Conservation (phyloP, 768 basidiomycete genomes). For the Daedaleopsis nitida region DNA sequence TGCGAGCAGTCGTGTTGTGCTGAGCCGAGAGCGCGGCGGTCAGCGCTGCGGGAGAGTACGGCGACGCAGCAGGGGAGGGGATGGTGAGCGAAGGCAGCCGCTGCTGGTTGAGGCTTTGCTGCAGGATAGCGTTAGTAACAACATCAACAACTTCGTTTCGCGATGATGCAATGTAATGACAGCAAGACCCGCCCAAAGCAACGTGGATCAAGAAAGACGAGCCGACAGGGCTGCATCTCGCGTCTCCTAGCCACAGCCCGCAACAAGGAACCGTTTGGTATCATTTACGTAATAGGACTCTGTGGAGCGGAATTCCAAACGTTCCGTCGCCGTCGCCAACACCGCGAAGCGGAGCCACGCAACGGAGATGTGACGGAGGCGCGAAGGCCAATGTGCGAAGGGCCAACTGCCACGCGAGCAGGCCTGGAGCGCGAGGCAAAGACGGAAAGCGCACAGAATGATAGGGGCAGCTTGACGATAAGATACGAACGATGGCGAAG, state of each 20-base stretch:
- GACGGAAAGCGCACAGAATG: not conserved
- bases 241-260: not conserved
- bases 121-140: not conserved
- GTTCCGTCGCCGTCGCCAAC: not conserved
- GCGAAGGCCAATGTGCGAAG: too few species aligned
- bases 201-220: not conserved
- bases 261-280: not conserved
- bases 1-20: conserved; percentile 71
- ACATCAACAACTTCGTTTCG: not conserved
- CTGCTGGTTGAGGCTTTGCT: conserved; percentile 51
- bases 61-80: conserved; percentile 67
- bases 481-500: not conserved
- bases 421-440: not conserved
- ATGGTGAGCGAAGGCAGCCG: conserved; percentile 72
- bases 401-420: not conserved
- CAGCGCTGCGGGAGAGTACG: conserved; percentile 79
- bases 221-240: not conserved
- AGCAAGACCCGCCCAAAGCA: not conserved
- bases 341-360: not conserved
- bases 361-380: not conserved
- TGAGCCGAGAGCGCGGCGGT: conserved; percentile 67
- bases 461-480: not conserved
- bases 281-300: not conserved
- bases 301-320: not conserved
- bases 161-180: not conserved